A percentile compares a stretch with the other conserved stretches of the same genome.
phyloP scores from a whole-genome alignment of 2,329 filamentous ascomycete genomes.

The Cladosporium sp. region DNA sequence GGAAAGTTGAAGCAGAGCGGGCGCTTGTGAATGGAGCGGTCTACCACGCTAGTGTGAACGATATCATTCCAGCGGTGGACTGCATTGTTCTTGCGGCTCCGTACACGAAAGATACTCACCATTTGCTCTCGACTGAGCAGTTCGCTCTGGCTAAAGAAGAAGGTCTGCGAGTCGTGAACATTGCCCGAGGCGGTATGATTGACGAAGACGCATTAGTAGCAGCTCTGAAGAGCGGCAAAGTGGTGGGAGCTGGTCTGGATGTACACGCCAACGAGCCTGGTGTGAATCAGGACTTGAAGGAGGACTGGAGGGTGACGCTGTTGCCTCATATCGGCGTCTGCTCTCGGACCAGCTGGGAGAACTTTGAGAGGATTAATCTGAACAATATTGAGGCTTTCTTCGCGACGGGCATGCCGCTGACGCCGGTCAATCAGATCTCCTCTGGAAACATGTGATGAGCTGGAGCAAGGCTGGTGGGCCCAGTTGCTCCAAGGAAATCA shows the following conservation, averaged over 20 bases:
- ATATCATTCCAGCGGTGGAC: constrained; percentile 55
- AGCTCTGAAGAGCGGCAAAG: constrained; percentile 56
- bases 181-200: constrained; percentile 58
- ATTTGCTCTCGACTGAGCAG: constrained; percentile 12
- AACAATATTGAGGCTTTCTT: constrained; percentile 1
- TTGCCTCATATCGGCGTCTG: constrained; percentile 1
- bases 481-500: neutral
- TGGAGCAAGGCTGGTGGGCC: too few species aligned
- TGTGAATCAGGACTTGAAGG: constrained; percentile 51
- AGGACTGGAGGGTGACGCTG: constrained; percentile 39
- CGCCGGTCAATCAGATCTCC: neutral
- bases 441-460: neutral
- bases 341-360: neutral
- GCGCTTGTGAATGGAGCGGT: neutral
- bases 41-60: constrained; percentile 48
- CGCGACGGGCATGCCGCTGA: neutral
- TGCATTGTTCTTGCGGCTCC: constrained; percentile 65
- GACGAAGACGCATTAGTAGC: constrained; percentile 58
- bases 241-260: constrained; percentile 58
- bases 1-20: constrained; percentile 50
- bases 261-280: constrained; percentile 61
- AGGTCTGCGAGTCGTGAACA: constrained; percentile 60
- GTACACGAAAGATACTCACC: constrained; percentile 38
- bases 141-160: constrained; percentile 51
- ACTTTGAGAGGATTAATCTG: constrained; percentile 3